phyloP scores from a whole-genome alignment of 495 filamentous ascomycete genomes.

The Cercophora sp. region DNA sequence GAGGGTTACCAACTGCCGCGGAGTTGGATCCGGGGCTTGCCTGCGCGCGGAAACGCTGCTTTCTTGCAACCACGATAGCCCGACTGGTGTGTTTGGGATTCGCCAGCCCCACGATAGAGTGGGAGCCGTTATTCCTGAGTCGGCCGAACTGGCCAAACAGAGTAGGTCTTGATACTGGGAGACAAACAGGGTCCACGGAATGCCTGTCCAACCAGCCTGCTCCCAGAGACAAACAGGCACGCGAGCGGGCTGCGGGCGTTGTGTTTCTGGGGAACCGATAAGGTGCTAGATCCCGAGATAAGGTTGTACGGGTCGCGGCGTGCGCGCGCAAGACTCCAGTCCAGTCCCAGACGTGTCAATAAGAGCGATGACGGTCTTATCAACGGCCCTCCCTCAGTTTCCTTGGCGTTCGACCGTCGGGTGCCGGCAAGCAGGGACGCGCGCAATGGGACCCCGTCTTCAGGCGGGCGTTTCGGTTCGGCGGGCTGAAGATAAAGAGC shows the following conservation, averaged over 20 bases:
- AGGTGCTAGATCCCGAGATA: background rate
- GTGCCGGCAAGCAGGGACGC: background rate
- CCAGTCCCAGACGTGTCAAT: no score
- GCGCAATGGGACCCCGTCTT: no score
- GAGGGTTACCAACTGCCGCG: slow-evolving; percentile 11
- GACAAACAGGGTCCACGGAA: slow-evolving; percentile 19
- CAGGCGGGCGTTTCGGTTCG: no score
- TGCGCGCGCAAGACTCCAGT: no score
- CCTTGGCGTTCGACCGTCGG: background rate
- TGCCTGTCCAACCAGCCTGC: background rate
- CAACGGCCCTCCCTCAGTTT: background rate
- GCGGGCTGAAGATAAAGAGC: background rate
- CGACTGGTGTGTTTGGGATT: background rate
- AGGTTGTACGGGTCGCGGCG: background rate
- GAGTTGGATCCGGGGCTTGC: background rate
- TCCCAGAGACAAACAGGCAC: background rate
- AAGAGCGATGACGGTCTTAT: slow-evolving; percentile 1
- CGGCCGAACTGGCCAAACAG: slow-evolving; percentile 10
- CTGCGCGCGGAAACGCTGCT: slow-evolving; percentile 9
- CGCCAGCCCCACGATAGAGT: background rate
- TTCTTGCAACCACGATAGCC: background rate
- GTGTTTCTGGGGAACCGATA: background rate
- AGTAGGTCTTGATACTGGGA: background rate
- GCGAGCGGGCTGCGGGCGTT: background rate
- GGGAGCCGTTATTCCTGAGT: background rate